Conservation (phyloP, 495 filamentous ascomycete species). For the Neurospora tetrasperma region DNA sequence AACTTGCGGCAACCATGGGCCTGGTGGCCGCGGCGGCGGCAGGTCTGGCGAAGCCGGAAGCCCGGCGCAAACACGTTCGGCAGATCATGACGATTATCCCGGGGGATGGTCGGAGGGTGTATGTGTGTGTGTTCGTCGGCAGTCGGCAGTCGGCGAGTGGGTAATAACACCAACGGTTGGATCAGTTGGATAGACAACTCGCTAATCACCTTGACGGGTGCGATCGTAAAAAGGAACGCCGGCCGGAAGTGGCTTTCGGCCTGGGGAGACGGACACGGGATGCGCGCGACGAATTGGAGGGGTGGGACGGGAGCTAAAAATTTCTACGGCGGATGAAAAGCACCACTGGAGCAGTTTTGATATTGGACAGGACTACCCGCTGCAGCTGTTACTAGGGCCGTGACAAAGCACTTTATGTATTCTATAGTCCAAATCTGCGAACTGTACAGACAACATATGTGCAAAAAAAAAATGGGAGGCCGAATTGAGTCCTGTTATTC, state of each 20-base stretch:
- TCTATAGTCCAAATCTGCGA: not conserved
- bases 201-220: not conserved
- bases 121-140: not conserved
- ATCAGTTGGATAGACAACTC: not conserved
- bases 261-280: slow-evolving; percentile 1
- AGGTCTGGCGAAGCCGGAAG: slow-evolving; percentile 12
- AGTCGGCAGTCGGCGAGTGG: too few species aligned
- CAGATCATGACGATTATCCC: slow-evolving; percentile 34
- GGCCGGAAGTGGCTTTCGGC: not conserved
- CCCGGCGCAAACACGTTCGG: slow-evolving; percentile 33
- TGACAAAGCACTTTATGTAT: not conserved
- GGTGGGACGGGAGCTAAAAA: slow-evolving; percentile 22
- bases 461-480: not conserved
- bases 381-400: not conserved
- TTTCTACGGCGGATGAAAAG: slow-evolving; percentile 27
- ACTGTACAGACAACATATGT: not conserved
- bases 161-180: not conserved
- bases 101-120: not conserved
- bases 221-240: not conserved
- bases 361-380: not conserved
- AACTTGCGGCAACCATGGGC: slow-evolving; percentile 4
- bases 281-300: not conserved
- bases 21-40: slow-evolving; percentile 6
- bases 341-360: slow-evolving; percentile 16
- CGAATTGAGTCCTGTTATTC: not conserved